These are phyloP conservation scores for Termitomyces sp. DNA, from an alignment of 768 basidiomycete genomes.

Conservation along the genomic window DNA sequence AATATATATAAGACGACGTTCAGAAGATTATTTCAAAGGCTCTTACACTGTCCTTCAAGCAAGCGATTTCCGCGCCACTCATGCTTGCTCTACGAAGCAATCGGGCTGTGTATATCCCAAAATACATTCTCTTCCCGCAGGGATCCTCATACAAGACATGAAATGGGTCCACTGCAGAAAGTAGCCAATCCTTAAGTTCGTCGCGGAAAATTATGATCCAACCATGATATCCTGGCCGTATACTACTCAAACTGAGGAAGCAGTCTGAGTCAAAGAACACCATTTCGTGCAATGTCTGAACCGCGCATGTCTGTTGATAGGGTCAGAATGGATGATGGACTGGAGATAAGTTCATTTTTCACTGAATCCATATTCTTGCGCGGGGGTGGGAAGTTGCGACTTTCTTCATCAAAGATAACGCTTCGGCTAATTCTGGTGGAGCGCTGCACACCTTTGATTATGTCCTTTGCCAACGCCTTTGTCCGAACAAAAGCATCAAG, in stretches of 20 bases:
- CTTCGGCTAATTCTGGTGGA: not conserved
- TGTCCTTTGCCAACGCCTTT: not conserved
- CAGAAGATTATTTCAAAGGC: not conserved
- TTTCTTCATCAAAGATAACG: constrained; percentile 1
- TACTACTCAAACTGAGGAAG: constrained; percentile 5
- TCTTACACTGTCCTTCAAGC: not conserved
- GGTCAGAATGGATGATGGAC: not conserved
- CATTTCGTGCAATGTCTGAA: constrained; percentile 4
- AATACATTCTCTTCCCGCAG: constrained; percentile 1
- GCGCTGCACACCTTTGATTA: constrained; percentile 2
- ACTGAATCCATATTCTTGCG: not conserved
- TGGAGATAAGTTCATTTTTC: not conserved
- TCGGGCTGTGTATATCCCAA: constrained; percentile 7
- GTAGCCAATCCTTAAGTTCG: constrained; percentile 10
- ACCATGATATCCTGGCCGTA: constrained; percentile 9
- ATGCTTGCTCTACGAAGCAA: constrained; percentile 4
- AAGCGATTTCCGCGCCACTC: constrained; percentile 12
- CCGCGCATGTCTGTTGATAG: not conserved
- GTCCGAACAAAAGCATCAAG: not conserved
- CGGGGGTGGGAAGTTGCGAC: constrained; percentile 4
- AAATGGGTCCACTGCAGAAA: constrained; percentile 6
- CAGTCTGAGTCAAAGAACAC: constrained; percentile 9
- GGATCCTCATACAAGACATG: constrained; percentile 1
- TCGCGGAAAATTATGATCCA: constrained; percentile 12
- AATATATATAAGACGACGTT: not conserved